These are phyloP conservation scores for Macrocybe sp. DNA, from an alignment of 1,284 basidiomycete species.

Conservation along the genomic window DNA sequence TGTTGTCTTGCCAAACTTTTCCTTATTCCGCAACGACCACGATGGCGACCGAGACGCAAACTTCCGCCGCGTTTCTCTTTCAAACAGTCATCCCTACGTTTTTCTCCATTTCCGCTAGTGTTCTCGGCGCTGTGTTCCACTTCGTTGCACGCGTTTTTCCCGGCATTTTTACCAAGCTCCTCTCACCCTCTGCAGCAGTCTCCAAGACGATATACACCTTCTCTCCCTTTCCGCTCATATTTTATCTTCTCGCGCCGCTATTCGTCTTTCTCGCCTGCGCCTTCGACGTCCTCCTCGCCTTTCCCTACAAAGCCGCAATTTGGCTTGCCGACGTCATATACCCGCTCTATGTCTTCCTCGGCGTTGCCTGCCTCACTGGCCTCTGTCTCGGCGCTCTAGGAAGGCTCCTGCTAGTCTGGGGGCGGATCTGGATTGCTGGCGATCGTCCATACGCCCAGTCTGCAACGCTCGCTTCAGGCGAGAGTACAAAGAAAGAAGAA, in stretches of 20 bases:
- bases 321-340: constrained; percentile 44
- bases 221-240: not conserved
- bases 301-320: constrained; percentile 38
- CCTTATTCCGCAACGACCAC: not conserved
- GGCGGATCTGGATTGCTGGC: not conserved
- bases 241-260: not conserved
- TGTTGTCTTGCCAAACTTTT: not conserved
- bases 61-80: not conserved
- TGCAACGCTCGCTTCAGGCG: too few species aligned
- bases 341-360: constrained; percentile 58
- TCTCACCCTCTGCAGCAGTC: not conserved
- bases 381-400: constrained; percentile 43
- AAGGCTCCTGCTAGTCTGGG: constrained; percentile 5
- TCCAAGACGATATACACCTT: not conserved
- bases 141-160: not conserved
- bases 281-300: constrained; percentile 7
- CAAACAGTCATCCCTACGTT: not conserved
- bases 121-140: not conserved
- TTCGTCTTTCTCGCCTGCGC: not conserved
- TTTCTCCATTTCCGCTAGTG: not conserved
- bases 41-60: not conserved
- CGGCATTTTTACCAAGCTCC: too few species aligned
- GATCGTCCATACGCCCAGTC: too few species aligned
- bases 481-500: too few species aligned
- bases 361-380: constrained; percentile 52